These are phyloP conservation scores for Boletus nobilissimus DNA, from an alignment of 1,284 basidiomycete genomes.

Conservation along the genomic window DNA sequence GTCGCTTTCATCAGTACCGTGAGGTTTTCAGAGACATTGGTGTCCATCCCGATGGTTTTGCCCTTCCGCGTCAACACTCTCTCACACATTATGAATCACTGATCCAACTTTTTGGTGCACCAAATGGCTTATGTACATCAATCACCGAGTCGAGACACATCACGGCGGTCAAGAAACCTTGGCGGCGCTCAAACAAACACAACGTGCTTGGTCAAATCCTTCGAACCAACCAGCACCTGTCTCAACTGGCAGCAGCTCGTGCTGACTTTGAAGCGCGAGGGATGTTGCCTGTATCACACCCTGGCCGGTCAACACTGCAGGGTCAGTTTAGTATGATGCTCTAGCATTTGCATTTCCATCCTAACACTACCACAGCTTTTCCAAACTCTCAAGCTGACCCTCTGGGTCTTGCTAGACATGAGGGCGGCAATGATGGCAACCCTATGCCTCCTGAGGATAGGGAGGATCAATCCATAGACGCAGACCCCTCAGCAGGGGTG, in stretches of 20 bases:
- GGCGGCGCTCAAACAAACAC: background rate
- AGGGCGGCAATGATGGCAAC: no score
- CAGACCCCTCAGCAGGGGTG: background rate
- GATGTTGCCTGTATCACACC: constrained; percentile 1
- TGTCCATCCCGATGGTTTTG: background rate
- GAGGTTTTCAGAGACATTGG: background rate
- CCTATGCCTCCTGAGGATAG: no score
- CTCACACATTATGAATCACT: constrained; percentile 7
- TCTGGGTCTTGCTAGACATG: no score
- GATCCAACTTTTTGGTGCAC: constrained; percentile 2
- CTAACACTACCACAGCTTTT: no score
- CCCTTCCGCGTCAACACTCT: constrained; percentile 7
- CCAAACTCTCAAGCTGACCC: no score
- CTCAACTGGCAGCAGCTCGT: background rate
- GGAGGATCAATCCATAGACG: background rate
- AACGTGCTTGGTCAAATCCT: constrained; percentile 1
- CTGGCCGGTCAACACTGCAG: no score
- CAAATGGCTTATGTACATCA: constrained; percentile 12
- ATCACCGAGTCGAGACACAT: constrained; percentile 14
- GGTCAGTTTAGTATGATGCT: no score
- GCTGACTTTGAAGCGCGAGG: constrained; percentile 5
- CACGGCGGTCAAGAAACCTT: constrained; percentile 4
- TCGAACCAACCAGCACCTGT: background rate
- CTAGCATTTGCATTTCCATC: no score
- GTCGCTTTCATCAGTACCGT: background rate